Base-by-base conservation (phyloP, 345 rosid species). In the Triadica sebifera region DNA sequence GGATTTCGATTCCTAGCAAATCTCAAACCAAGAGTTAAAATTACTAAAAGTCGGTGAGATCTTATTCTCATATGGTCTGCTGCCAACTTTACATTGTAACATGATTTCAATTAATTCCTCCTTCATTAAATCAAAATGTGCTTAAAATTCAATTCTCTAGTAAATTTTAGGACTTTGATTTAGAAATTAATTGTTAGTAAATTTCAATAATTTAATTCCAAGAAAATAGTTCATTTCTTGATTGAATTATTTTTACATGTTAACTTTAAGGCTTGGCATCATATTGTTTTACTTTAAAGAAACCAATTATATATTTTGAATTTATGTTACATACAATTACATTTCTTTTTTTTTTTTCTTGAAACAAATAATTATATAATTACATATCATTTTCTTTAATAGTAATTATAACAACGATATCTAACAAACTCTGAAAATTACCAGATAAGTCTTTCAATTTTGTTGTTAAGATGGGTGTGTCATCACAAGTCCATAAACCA, bases 1-100 rank as follows among this genome's bases (percentile, higher is more conserved):
- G 39, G 83, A 80, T 77, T 79, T 68, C 70, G 77, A 70, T 73
- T 81, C 74, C 71, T 24, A 29, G 65, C 81, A 79, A 61, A 77
- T 83, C 78, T 79, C 67, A 66, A 52, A n/a, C n/a, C n/a, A n/a
- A 67, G 63, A 20, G 56, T 74, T 81, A 83, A 60, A 56, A 22
- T 70, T 29, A 29, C 1, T 29, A 29, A 29, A 29, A 43, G 77
- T 73, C 72, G 79, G 79, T 65, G 80, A 58, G 76, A 76, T 82
- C 77, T 71, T 85, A 80, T 82, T 80, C 82, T 78, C 68, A 25
- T 69, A 39, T 53, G 79, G 81, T 80, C 84, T 65, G 78, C 80
- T 76, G 59, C 76, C 72, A 70, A 76, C 79, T 58, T 78, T 45
- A 80, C 85, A 73, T 49, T 29, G 71, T 41, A 20, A 67, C 56